A percentile compares a stretch with the other conserved stretches of the same genome.
Conservation (phyloP, 805 yeast species). For the Wickerhamiella kurtzmanii region DNA sequence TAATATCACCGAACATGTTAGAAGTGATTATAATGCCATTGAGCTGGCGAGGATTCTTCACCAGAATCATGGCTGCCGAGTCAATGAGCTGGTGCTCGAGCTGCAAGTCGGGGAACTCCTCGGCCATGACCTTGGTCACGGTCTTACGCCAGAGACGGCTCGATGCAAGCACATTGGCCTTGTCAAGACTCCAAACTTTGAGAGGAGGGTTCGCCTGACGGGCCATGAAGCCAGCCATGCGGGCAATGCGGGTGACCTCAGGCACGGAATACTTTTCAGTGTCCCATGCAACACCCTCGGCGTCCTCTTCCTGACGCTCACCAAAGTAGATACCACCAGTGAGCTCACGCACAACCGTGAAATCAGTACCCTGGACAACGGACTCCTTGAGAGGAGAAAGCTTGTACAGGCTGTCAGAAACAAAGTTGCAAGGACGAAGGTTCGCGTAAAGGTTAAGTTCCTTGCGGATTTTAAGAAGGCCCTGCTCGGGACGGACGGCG, state of each 20-base stretch:
- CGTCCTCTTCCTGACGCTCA: constrained; percentile 83
- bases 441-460: constrained; percentile 91
- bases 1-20: constrained; percentile 97
- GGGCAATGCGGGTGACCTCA: constrained; percentile 88
- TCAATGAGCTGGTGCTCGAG: constrained; percentile 93
- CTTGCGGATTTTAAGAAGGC: constrained; percentile 84
- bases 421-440: constrained; percentile 92
- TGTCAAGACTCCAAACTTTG: constrained; percentile 92
- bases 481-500: constrained; percentile 92
- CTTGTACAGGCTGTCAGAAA: constrained; percentile 65
- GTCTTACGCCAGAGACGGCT: constrained; percentile 94
- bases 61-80: constrained; percentile 96
- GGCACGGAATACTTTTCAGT: constrained; percentile 84
- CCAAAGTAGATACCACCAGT: constrained; percentile 99
- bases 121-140: constrained; percentile 66
- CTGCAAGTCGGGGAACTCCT: constrained; percentile 80
- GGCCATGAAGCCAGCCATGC: constrained; percentile 97
- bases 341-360: constrained; percentile 86
- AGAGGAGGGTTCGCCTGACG: constrained; percentile 85
- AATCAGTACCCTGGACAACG: constrained; percentile 79
- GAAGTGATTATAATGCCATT: constrained; percentile 88
- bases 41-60: constrained; percentile 78
- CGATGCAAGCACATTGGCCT: constrained; percentile 94
- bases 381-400: constrained; percentile 81
- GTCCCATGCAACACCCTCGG: constrained; percentile 78